Conservation (phyloP, 2,329 filamentous ascomycete species). For the Cercospora sp. region DNA sequence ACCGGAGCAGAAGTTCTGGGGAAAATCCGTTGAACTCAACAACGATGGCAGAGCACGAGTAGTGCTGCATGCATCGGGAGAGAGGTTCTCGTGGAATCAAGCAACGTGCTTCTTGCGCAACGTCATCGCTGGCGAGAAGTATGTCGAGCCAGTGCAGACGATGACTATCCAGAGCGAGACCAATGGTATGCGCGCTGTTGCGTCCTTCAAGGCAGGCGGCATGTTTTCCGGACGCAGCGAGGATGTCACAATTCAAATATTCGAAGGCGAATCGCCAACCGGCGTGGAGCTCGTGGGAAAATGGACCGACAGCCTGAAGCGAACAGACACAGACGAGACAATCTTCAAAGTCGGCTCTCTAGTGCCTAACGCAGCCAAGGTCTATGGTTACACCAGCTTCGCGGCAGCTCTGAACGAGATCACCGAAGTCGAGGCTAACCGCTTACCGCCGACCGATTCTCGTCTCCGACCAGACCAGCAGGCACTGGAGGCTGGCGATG, state of each 20-base stretch:
- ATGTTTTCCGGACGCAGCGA: constrained; percentile 97
- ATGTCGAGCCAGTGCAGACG: constrained; percentile 88
- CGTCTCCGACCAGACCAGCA: constrained; percentile 85
- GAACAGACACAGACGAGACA: constrained; percentile 63
- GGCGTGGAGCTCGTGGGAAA: constrained; percentile 73
- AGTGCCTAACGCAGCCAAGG: constrained; percentile 74
- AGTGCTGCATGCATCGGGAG: constrained; percentile 66
- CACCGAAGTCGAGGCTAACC: constrained; percentile 72
- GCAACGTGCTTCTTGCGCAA: constrained; percentile 92
- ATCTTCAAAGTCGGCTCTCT: constrained; percentile 79
- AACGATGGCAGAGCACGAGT: constrained; percentile 86
- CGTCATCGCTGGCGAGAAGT: constrained; percentile 97
- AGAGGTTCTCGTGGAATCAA: constrained; percentile 83
- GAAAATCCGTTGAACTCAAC: constrained; percentile 90
- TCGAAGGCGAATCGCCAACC: constrained; percentile 64
- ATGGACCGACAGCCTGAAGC: constrained; percentile 75
- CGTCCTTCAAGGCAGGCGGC: constrained; percentile 89
- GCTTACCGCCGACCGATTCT: constrained; percentile 77
- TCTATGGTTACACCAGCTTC: constrained; percentile 87
- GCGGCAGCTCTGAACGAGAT: constrained; percentile 85
- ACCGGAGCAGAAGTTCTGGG: constrained; percentile 97
- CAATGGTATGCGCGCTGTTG: constrained; percentile 77
- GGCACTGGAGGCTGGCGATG: constrained; percentile 74
- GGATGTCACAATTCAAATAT: constrained; percentile 77
- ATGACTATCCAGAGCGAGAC: constrained; percentile 85